Conservation (phyloP, 805 yeast genomes). For the Suhomyces sp. region DNA sequence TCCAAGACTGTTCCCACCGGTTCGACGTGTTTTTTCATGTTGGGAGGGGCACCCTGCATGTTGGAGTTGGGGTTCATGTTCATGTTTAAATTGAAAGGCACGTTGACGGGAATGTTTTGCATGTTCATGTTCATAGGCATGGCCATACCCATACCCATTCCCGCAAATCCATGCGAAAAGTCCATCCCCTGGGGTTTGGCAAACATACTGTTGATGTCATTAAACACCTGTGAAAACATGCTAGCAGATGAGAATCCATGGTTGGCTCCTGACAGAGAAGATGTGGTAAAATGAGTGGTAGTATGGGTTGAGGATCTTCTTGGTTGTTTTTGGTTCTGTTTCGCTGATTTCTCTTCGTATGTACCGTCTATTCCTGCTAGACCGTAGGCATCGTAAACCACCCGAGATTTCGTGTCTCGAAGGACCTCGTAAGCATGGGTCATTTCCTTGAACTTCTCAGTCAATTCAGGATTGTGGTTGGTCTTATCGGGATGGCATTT, state of each 20-base stretch:
- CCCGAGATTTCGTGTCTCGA: conserved; percentile 44
- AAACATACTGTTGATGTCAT: conserved; percentile 32
- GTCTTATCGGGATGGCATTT: conserved; percentile 69
- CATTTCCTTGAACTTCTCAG: conserved; percentile 58
- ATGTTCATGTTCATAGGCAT: conserved; percentile 1
- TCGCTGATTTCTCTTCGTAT: conserved; percentile 7
- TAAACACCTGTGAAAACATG: conserved; percentile 39
- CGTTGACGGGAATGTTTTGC: conserved; percentile 6
- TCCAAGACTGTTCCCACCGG: conserved; percentile 19
- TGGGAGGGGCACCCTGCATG: conserved; percentile 4
- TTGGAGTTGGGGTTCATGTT: conserved; percentile 2
- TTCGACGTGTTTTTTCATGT: conserved; percentile 17
- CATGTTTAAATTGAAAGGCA: conserved; percentile 11
- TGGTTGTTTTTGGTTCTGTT: conserved; percentile 1
- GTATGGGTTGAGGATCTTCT: conserved; percentile 5
- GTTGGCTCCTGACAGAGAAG: background rate
- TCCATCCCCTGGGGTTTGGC: no score
- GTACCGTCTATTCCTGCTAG: conserved; percentile 41
- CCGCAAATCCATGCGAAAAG: conserved; percentile 7
- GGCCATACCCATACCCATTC: conserved; percentile 6
- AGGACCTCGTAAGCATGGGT: conserved; percentile 68
- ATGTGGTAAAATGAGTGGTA: conserved; percentile 1
- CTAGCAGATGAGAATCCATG: conserved; percentile 17
- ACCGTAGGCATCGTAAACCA: conserved; percentile 55
- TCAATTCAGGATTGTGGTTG: conserved; percentile 47